Base-by-base conservation (phyloP, 331 rosid genomes). In the Cydonia oblonga region DNA sequence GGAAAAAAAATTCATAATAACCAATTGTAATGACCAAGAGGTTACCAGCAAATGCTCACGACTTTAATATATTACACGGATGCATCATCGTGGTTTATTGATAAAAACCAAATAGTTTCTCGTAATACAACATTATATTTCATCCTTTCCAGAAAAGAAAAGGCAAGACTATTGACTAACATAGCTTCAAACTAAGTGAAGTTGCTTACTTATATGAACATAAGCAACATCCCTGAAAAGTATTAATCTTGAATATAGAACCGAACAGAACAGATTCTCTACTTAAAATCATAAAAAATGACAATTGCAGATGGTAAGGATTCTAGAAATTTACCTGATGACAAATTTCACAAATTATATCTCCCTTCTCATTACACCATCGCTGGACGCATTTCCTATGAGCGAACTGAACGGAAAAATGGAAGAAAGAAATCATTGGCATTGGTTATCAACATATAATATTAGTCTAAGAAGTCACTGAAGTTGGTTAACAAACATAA, bases 291-390 rank as follows among this genome's bases (percentile, higher is more conserved):
- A 13, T 10, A 9, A 4, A 32, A 24, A 6, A 53, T 8, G 70
- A 42, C 2, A 15, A 38, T 24, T 24, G 2, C 26, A 16, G 6
- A n/a, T n/a, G n/a, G n/a, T n/a, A 73, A 75, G 11, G 56, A 32
- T 6, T 66, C 28, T 23, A 22, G 25, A 22, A 66, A 67, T 78
- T 75, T 83, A 93, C 98, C 98, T 90, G 90, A 83, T 93, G 96
- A 70, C 98, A 93, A 64, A 93, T 93, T 85, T 90, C 97, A 78
- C 98, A 93, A 83, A 79, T 90, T 67, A 82, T 89, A 80, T 90
- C 98, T 46, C 98, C 98, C 84, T 93, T 93, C 89, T 93, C 98
- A 76, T 93, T 81, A 78, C 98, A 93, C 98, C 98, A 93, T 83
- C 87, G 92, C 84, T 93, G 98, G 66, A 93, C 98, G 33, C 98